phyloP scores from a whole-genome alignment of 106 monocot genomes.

The Amphibolis antarctica region DNA sequence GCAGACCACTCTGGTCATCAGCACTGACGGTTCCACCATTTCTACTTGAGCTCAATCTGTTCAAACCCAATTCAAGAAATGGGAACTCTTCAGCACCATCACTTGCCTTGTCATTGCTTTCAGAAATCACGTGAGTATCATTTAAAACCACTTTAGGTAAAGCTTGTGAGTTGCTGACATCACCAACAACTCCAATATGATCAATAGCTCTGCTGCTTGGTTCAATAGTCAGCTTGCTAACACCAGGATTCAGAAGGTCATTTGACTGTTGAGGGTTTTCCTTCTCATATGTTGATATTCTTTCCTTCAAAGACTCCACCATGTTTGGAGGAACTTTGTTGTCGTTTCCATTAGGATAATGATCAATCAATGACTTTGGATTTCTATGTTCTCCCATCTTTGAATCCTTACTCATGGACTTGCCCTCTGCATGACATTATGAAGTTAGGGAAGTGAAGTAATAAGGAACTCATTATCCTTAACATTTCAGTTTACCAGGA shows the following conservation, averaged over 20 bases:
- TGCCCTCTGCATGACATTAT: slow-evolving; percentile 22
- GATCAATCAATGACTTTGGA: slow-evolving; percentile 7
- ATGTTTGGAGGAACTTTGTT: slow-evolving; percentile 20
- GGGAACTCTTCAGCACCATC: slow-evolving; percentile 27
- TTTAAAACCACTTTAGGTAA: slow-evolving; percentile 15
- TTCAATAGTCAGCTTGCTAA: slow-evolving; percentile 15
- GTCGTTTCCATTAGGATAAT: slow-evolving; percentile 20
- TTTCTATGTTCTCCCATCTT: slow-evolving; percentile 32
- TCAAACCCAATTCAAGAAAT: slow-evolving; percentile 60
- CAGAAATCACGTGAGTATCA: slow-evolving; percentile 18
- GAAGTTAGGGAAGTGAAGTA: background rate
- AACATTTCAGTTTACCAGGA: slow-evolving; percentile 33
- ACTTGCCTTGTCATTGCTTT: slow-evolving; percentile 34
- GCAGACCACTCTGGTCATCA: slow-evolving; percentile 47
- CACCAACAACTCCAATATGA: slow-evolving; percentile 24
- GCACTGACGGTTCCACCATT: slow-evolving; percentile 15
- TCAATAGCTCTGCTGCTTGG: slow-evolving; percentile 20
- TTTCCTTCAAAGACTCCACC: slow-evolving; percentile 12
- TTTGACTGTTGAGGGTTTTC: slow-evolving; percentile 2
- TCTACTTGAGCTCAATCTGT: slow-evolving; percentile 43
- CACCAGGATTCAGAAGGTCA: slow-evolving; percentile 3
- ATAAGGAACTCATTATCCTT: background rate
- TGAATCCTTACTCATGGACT: slow-evolving; percentile 46
- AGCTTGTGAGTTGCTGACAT: slow-evolving; percentile 3
- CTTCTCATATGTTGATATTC: slow-evolving; percentile 16